A percentile compares a stretch with the other conserved stretches of the same genome.
Evolutionary conservation across 495 filamentous ascomycete genomes (phyloP).

Genomic region (Clohesyomyces aquaticus): DNA sequence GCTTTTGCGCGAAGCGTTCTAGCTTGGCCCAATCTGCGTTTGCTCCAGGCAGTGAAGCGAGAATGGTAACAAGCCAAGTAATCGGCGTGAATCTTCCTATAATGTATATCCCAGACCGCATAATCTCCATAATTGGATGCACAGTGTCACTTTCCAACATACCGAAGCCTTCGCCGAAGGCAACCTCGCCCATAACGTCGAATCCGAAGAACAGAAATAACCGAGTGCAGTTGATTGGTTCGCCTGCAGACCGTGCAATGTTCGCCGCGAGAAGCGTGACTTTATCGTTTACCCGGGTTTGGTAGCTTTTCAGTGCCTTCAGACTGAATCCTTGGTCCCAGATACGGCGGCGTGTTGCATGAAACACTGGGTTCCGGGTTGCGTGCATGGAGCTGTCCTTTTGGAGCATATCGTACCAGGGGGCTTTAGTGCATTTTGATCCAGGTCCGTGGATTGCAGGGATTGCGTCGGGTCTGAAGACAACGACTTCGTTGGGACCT

Average conservation of each 20-base stretch:
- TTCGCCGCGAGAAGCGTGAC: constrained; percentile 27
- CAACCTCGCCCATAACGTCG: constrained; percentile 55
- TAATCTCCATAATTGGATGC: constrained; percentile 35
- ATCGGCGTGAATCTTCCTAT: constrained; percentile 9
- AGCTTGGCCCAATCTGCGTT: background rate
- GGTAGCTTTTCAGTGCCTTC: constrained; percentile 42
- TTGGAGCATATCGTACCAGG: constrained; percentile 44
- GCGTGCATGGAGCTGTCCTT: constrained; percentile 42
- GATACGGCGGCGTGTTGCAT: constrained; percentile 47
- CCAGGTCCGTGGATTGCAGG: constrained; percentile 27
- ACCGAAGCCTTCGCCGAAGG: constrained; percentile 53
- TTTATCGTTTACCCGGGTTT: constrained; percentile 38
- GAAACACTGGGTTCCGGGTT: constrained; percentile 43
- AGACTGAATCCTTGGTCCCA: constrained; percentile 49
- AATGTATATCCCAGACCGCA: constrained; percentile 1
- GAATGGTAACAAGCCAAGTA: constrained; percentile 9
- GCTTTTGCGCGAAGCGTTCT: background rate
- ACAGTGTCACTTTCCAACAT: constrained; percentile 45
- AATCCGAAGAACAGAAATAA: constrained; percentile 54
- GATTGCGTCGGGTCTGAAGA: constrained; percentile 10
- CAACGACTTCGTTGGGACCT: constrained; percentile 15
- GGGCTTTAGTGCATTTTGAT: constrained; percentile 43
- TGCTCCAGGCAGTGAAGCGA: background rate
- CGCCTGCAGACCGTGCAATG: constrained; percentile 25
- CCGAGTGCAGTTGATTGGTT: constrained; percentile 45